Base-by-base conservation (phyloP, 164 flowering plant genomes). In the Umbellularia californica region DNA sequence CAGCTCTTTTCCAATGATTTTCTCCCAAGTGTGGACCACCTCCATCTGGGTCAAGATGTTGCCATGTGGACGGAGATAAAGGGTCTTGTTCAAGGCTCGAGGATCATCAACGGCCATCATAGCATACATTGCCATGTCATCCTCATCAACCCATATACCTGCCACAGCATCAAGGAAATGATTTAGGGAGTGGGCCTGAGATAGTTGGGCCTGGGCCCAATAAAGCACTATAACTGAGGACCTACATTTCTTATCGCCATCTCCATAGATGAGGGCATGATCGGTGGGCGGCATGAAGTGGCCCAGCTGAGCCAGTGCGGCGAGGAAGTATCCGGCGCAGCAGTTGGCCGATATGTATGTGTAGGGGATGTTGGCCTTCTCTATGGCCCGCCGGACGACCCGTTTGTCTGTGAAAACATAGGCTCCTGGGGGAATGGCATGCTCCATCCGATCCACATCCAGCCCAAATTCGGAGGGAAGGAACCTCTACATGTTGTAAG, bases 391-490 rank as follows among this genome's bases (percentile, higher is more conserved):
- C 50, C 82, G 50, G 27, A 82, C 72, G 9, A 50, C 60, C 76
- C 78, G 77, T 33, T 82, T 79, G 41, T 82, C 78, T 2, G 58
- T 79, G 27, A 79, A 79, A 13, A 81, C 58, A 14, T 73, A 72
- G n/a, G 72, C 70, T 3, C 84, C 81, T 1, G 83, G 84, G 19
- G 75, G 72, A 6, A 82, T 58, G 11, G 80, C 77, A 22, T 82
- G 71, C 52, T 77, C 80, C 84, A 81, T 83, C 69, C 76, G 75
- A 6, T 81, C 81, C 1, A 82, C 82, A 33, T 83, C 84, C 72
- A 80, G 74, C 15, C 87, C 87, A 66, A 79, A 83, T 65, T 85
- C 87, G 6, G 87, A 83, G 2, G 87, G 87, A 28, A 78, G 71
- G 41, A 78, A 78, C 19, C 79, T 64, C 81, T 77, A 50, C 79